Conservation (phyloP, 129 eudicot species). For the Cynara cardunculus region DNA sequence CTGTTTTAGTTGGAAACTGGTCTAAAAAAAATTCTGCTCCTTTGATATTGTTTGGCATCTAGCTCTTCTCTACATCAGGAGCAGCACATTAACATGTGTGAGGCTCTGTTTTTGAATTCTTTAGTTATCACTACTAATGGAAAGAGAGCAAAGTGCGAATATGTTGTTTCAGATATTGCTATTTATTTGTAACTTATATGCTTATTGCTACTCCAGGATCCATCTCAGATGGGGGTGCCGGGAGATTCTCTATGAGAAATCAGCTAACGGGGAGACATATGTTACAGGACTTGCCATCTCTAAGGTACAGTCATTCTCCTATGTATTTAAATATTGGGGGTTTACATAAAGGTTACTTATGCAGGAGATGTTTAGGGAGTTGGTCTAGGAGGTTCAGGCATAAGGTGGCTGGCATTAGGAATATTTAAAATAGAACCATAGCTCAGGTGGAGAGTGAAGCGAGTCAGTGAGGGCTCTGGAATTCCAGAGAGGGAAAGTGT, state of each 20-base stretch:
- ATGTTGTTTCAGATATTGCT: neutral
- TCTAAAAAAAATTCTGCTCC: no score
- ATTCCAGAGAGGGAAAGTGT: no score
- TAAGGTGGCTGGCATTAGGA: no score
- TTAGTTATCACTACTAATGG: neutral
- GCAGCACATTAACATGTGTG: neutral
- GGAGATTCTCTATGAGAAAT: constrained; percentile 74
- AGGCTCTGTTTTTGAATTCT: neutral
- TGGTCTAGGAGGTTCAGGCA: no score
- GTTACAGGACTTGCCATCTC: constrained; percentile 91
- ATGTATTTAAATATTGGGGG: neutral
- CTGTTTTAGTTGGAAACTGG: no score
- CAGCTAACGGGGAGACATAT: constrained; percentile 63
- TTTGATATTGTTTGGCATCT: neutral
- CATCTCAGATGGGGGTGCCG: constrained; percentile 99
- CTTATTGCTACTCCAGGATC: constrained; percentile 53
- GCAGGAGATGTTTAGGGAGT: no score
- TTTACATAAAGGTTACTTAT: neutral
- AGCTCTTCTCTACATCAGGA: neutral
- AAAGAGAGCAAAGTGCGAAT: constrained; percentile 3
- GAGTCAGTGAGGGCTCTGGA: no score
- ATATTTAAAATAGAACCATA: no score
- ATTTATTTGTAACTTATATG: constrained; percentile 10
- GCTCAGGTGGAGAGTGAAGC: no score
- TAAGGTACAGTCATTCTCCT: constrained; percentile 50